Conservation (phyloP, 139 green algal genomes). For the Pleodorina starrii region DNA sequence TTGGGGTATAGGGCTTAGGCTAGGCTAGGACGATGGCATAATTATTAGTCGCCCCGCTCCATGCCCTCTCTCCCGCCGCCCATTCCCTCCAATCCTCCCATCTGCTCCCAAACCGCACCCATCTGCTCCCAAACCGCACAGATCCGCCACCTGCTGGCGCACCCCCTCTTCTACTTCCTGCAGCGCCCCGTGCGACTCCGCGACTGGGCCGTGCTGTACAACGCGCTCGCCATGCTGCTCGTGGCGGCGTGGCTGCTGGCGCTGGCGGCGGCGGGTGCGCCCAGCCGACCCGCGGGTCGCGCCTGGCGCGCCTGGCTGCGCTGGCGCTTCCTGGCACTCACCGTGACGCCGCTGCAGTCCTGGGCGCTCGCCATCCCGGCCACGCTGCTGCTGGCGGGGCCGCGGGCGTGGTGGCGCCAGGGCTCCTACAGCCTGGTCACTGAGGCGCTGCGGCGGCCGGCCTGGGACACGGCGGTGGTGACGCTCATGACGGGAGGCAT, state of each 20-base stretch:
- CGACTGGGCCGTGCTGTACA: constrained; percentile 30
- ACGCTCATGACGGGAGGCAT: not conserved
- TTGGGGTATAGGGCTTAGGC: no score
- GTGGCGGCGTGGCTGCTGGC: constrained; percentile 14
- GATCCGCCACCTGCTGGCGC: not conserved
- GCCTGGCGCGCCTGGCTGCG: constrained; percentile 16
- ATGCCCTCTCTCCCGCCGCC: no score
- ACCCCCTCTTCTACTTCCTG: not conserved
- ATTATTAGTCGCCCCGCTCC: no score
- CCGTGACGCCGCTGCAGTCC: constrained; percentile 28
- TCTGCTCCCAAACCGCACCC: no score
- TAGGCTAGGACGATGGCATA: no score
- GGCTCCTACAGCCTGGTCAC: not conserved
- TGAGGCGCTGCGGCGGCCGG: not conserved
- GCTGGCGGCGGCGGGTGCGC: not conserved
- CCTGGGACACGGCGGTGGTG: constrained; percentile 13
- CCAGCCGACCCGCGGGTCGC: not conserved
- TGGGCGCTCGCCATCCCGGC: constrained; percentile 16
- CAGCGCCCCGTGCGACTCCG: not conserved
- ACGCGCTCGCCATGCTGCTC: constrained; percentile 1
- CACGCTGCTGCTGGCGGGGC: constrained; percentile 17
- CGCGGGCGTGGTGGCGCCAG: not conserved
- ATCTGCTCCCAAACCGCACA: no score
- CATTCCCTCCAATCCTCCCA: no score
- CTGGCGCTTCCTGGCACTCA: not conserved